Conservation (phyloP, 2,329 filamentous ascomycete species). For the Hirsutella thompsonii region DNA sequence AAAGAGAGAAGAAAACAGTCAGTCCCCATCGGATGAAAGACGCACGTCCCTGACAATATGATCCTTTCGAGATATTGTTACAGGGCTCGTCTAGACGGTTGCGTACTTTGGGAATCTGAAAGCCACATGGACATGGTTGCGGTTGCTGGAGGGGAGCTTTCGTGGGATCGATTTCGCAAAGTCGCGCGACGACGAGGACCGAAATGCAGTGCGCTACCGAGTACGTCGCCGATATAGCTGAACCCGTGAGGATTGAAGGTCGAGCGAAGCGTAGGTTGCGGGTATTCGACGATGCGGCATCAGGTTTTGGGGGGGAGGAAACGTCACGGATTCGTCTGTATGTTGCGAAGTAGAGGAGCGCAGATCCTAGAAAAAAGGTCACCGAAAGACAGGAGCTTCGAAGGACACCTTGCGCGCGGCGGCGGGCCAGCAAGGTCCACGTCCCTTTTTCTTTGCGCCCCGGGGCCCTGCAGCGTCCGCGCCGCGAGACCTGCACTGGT, state of each 20-base stretch:
- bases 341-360: no score
- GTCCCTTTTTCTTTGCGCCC: no score
- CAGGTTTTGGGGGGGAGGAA: neutral
- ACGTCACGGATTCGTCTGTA: neutral
- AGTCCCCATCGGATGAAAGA: constrained; percentile 17
- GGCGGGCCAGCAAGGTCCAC: no score
- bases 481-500: no score
- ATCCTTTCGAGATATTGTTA: no score
- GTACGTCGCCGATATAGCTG: no score
- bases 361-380: neutral
- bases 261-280: no score
- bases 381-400: neutral
- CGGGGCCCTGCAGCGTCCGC: no score
- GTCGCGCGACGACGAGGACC: neutral
- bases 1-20: no score
- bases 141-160: neutral
- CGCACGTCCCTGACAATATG: no score
- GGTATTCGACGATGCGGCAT: neutral
- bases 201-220: neutral
- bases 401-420: neutral
- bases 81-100: neutral
- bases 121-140: constrained; percentile 71
- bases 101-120: constrained; percentile 48
- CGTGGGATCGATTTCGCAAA: neutral
- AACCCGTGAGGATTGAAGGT: no score